Percentiles rank a stretch among this genome's conserved stretches.
These are phyloP conservation scores for Aspergillus sp. DNA, from an alignment of 2,329 filamentous ascomycete species.

Conservation along the genomic window DNA sequence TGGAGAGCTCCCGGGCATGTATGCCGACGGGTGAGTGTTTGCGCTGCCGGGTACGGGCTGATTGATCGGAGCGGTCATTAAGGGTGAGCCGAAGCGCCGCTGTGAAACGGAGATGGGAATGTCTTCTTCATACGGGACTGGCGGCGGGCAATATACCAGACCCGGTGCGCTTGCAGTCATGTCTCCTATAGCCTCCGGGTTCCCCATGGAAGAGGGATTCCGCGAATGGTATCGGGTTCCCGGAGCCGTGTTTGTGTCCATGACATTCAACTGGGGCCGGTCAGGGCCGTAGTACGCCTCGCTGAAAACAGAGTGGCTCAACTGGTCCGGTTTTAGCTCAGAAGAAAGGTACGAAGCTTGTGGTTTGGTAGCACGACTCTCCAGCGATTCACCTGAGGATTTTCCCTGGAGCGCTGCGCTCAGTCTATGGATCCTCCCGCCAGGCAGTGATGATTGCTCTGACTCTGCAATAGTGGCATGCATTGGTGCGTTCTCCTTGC, in stretches of 20 bases:
- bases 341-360: slow-evolving; percentile 21
- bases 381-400: slow-evolving; percentile 22
- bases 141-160: slow-evolving; percentile 11
- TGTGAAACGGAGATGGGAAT: slow-evolving; percentile 22
- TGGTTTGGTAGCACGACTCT: slow-evolving; percentile 14
- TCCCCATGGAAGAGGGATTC: slow-evolving; percentile 9
- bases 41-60: slow-evolving; percentile 1
- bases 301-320: slow-evolving; percentile 24
- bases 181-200: slow-evolving; percentile 10
- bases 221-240: slow-evolving; percentile 17
- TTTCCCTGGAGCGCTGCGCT: slow-evolving; percentile 16
- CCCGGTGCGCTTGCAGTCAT: slow-evolving; percentile 20
- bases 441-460: slow-evolving; percentile 11
- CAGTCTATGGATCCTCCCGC: slow-evolving; percentile 7
- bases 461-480: slow-evolving; percentile 24
- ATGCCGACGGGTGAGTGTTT: slow-evolving; percentile 21
- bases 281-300: slow-evolving; percentile 18
- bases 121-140: slow-evolving; percentile 26
- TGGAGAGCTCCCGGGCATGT: slow-evolving; percentile 25
- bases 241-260: slow-evolving; percentile 17
- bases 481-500: slow-evolving; percentile 22
- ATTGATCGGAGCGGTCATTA: neutral
- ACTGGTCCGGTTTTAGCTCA: slow-evolving; percentile 17
- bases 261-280: slow-evolving; percentile 8
- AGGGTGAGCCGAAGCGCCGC: slow-evolving; percentile 3